Percentiles rank a stretch among this genome's conserved stretches.
These are phyloP conservation scores for Vanrija pseudolonga DNA, from an alignment of 1,284 basidiomycete genomes.

Conservation along the genomic window DNA sequence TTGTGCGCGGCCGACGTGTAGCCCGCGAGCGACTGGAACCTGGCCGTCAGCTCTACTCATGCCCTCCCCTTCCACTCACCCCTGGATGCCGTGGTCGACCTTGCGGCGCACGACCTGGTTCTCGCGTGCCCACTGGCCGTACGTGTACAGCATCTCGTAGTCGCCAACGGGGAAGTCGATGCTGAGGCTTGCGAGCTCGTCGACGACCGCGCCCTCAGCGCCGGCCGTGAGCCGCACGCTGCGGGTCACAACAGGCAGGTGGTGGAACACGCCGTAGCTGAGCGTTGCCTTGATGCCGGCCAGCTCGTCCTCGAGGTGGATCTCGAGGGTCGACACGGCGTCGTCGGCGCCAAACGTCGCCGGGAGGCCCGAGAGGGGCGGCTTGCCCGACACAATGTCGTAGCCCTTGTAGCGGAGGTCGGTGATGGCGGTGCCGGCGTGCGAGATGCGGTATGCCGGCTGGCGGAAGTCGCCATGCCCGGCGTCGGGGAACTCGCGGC, in stretches of 20 bases:
- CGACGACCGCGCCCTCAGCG: conserved; percentile 14
- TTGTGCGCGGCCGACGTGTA: conserved; percentile 35
- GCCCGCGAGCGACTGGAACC: conserved; percentile 26
- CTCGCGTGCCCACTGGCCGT: conserved; percentile 34
- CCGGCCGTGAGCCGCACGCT: conserved; percentile 19
- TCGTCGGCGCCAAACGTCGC: conserved; percentile 19
- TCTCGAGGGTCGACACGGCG: conserved; percentile 18
- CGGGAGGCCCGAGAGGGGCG: conserved; percentile 18
- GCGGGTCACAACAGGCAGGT: conserved; percentile 14
- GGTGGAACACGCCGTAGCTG: conserved; percentile 23
- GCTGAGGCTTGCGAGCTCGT: conserved; percentile 22
- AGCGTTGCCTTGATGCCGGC: conserved; percentile 13
- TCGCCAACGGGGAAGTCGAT: conserved; percentile 22
- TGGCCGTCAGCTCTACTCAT: conserved; percentile 3
- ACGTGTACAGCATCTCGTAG: conserved; percentile 25
- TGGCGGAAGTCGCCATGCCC: conserved; percentile 32
- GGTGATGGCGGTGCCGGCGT: conserved; percentile 18
- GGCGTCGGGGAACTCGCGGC: conserved; percentile 28
- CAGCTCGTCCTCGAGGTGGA: conserved; percentile 20
- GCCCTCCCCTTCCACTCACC: conserved; percentile 13
- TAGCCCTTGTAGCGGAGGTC: conserved; percentile 19
- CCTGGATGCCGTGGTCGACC: conserved; percentile 26
- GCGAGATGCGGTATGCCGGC: conserved; percentile 26
- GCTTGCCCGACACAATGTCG: conserved; percentile 22
- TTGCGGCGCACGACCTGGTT: conserved; percentile 11